These are phyloP conservation scores for Guillardia theta DNA, from an alignment of 78 protist species.

Conservation along the genomic window DNA sequence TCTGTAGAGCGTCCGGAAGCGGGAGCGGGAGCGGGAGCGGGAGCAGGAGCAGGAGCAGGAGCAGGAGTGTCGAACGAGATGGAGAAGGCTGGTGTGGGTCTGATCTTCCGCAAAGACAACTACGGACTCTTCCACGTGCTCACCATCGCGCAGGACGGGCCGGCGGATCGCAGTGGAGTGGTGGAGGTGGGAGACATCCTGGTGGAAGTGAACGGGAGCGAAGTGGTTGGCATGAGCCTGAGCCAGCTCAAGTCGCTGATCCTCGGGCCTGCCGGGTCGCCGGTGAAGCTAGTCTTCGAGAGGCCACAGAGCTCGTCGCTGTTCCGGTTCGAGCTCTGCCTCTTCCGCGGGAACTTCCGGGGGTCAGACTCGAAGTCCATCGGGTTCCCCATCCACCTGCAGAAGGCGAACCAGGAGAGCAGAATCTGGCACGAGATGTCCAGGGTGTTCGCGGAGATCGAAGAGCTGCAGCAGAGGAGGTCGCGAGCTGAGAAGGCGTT, in stretches of 20 bases:
- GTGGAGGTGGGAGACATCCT: neutral
- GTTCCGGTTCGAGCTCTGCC: neutral
- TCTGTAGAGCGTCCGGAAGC: neutral
- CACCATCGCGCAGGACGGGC: neutral
- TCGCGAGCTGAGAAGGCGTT: neutral
- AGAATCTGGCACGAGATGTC: neutral
- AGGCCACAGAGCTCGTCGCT: neutral
- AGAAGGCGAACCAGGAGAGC: neutral
- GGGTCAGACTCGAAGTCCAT: too few relatives aligned
- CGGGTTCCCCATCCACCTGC: too few relatives aligned
- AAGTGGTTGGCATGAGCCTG: neutral
- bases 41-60: neutral
- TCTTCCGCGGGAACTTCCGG: neutral
- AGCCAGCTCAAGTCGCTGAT: neutral
- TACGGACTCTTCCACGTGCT: conserved; percentile 21
- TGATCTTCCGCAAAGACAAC: neutral
- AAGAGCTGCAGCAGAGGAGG: neutral
- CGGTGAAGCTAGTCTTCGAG: neutral
- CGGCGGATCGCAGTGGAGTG: neutral
- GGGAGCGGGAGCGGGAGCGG: neutral
- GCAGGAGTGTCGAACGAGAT: neutral
- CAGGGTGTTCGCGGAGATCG: neutral
- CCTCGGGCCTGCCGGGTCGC: neutral
- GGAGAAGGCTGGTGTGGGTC: neutral
- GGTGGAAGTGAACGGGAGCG: neutral